Base-by-base conservation (phyloP, 169 alveolate genomes). In the Blepharisma undulans region DNA sequence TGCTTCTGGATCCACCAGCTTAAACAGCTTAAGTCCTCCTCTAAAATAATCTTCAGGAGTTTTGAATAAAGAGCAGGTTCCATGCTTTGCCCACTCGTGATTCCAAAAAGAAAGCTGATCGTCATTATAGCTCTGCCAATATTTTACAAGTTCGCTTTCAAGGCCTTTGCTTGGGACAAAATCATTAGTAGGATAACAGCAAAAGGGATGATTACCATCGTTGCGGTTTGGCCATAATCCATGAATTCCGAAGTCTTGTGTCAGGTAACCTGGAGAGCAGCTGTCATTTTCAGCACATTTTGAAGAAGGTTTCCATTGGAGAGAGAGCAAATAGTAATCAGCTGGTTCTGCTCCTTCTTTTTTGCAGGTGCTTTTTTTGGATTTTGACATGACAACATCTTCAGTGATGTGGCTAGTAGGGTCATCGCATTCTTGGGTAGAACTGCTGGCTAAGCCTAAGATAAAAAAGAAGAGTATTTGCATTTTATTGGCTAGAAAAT, bases 31-130 rank as follows among this genome's bases (percentile, higher is more conserved):
- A 18, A 48, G 66, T 48, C 66, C 66, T 1, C 66, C 66, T 48
- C 66, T 48, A 5, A 74, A 74, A 74, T 74, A 27, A 18, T 74
- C 81, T 27, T 29, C 30, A 74, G 81, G 33, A 6, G 33, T 29
- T 18, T 25, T 29, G 18, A 29, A 29, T 27, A 29, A n/a, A 12
- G 25, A 27, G 25, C 92, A 88, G 29, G 92, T 88, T 71, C 92
- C 92, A 48, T 88, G 92, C 48, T 76, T 88, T 21, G 74, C 33
- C 92, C 92, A 88, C 25, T 88, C 92, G 25, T 88, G 92, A 5
- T 72, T 4, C 92, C 92, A 88, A 66, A 88, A 88, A 74, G 74
- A 19, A 19, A 19, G 76, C 18, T 27, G n/a, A 34, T 27, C 60
- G 6, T 72, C 78, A 2, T 22, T 71, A 29, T 66, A 61, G 25